Evolutionary conservation across 2,329 filamentous ascomycete genomes (phyloP), one percentile per base, ranked within the genome.

Genomic region (Penicillium sp.): DNA sequence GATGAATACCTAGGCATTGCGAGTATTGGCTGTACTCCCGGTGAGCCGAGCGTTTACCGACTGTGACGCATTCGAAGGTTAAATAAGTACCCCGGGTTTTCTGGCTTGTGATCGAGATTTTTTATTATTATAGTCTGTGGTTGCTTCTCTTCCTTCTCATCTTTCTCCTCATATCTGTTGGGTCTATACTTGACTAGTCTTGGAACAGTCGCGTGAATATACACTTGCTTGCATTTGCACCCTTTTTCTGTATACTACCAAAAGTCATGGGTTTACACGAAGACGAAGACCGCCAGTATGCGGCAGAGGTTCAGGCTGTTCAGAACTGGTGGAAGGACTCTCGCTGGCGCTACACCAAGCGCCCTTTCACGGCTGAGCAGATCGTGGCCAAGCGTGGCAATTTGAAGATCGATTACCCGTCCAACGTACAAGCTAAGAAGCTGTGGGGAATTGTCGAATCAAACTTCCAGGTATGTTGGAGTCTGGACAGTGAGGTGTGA

Each of bases 371-470:
- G 4, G 92, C 94, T 31, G 94, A 97, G 81, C 90, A 96, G 78
- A 97, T 99, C 70, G 94, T 96, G 60, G 88, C 90, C 48, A 99
- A 99, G 84, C 83, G 94, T 70, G 94, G 94, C 54, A 92, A 89
- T 69, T 79, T 99, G 67, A 90, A 88, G 77, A 88, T 97, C 66
- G 83, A 95, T 59, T 97, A 97, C 73, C 88, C 94, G 18, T 94
- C 92, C 78, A 96, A 95, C 74, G 79, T 79, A 16, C 88, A 92
- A 77, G 83, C 89, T 45, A 97, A 97, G 83, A 99, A 99, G 84
- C 82, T 97, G 48, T 99, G 92, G 92, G 82, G 83, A 39, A 92
- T 92, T 58, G 81, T 99, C 34, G 94, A 99, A 79, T 77, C 81
- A 36, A 88, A 92, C 63, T 99, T 94, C 81, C 80, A 89, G 79